These are phyloP conservation scores for Senecio squalidus DNA, from an alignment of 140 eudicot species.

Conservation along the genomic window DNA sequence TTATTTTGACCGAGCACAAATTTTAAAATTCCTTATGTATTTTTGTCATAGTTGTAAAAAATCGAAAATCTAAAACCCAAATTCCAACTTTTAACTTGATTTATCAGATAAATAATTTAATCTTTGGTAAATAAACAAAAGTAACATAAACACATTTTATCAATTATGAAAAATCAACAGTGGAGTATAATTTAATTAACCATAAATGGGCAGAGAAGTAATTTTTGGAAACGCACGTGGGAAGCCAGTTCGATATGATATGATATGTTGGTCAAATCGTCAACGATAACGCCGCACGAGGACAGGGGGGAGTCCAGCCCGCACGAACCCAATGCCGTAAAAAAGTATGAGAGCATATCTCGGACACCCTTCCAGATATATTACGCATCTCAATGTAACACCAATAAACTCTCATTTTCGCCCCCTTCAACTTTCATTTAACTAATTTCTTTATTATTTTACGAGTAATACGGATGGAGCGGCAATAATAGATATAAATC, in stretches of 20 bases:
- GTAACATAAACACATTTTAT: too few species aligned
- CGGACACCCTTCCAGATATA: constrained; percentile 32
- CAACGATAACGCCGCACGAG: constrained; percentile 34
- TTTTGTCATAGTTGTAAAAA: too few species aligned
- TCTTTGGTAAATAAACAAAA: too few species aligned
- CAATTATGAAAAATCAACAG: too few species aligned
- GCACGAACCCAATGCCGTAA: constrained; percentile 32
- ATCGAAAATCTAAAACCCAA: too few species aligned
- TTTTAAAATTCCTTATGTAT: too few species aligned
- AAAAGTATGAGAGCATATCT: constrained; percentile 21
- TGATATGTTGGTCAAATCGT: constrained; percentile 23
- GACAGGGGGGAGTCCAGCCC: constrained; percentile 26
- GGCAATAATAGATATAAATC: too few species aligned
- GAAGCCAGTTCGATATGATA: constrained; percentile 18
- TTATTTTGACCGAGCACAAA: too few species aligned
- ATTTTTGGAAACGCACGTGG: constrained; percentile 20
- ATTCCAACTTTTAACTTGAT: too few species aligned
- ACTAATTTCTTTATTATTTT: not conserved
- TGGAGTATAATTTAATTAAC: not conserved
- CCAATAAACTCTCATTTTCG: not conserved
- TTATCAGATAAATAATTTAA: too few species aligned
- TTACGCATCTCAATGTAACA: constrained; percentile 24
- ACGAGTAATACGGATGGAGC: not conserved
- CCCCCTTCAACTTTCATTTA: constrained; percentile 13
- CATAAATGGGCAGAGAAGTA: constrained; percentile 11